A percentile compares a stretch with the other conserved stretches of the same genome.
Conservation (phyloP, 345 rosid genomes). For the Citrus sp. region DNA sequence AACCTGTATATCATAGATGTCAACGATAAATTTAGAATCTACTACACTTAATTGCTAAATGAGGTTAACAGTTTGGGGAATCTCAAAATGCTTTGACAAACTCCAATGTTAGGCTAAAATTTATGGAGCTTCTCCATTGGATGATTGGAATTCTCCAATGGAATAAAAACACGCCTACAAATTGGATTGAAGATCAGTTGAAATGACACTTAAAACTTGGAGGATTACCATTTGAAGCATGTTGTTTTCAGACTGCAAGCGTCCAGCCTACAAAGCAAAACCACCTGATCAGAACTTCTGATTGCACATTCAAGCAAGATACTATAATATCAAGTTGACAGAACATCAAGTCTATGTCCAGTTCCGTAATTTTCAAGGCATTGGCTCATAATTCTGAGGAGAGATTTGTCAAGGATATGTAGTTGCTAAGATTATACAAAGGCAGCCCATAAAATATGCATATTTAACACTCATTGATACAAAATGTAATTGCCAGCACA, state of each 20-base stretch:
- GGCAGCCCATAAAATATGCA: not conserved
- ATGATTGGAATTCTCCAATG: conserved; percentile 1
- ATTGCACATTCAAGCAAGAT: conserved; percentile 8
- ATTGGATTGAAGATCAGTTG: conserved; percentile 5
- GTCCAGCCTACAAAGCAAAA: conserved; percentile 44
- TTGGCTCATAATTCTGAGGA: not conserved
- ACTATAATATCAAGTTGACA: not conserved
- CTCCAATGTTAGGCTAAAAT: not conserved
- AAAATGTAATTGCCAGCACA: not conserved
- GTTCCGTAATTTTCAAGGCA: not conserved
- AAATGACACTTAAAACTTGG: conserved; percentile 4
- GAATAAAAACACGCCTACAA: not conserved
- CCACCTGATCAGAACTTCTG: conserved; percentile 10
- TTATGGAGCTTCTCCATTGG: not conserved
- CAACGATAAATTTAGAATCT: not conserved
- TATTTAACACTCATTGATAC: not conserved
- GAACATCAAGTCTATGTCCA: not conserved
- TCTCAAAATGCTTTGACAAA: not conserved
- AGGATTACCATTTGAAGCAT: conserved; percentile 80
- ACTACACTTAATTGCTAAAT: not conserved
- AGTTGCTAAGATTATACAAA: not conserved
- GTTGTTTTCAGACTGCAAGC: conserved; percentile 60
- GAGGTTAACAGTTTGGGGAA: not conserved
- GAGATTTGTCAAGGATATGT: not conserved
- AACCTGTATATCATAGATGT: conserved; percentile 34